Base-by-base conservation (phyloP, 176 grass and related monocot genomes). In the Oryza longistaminata region DNA sequence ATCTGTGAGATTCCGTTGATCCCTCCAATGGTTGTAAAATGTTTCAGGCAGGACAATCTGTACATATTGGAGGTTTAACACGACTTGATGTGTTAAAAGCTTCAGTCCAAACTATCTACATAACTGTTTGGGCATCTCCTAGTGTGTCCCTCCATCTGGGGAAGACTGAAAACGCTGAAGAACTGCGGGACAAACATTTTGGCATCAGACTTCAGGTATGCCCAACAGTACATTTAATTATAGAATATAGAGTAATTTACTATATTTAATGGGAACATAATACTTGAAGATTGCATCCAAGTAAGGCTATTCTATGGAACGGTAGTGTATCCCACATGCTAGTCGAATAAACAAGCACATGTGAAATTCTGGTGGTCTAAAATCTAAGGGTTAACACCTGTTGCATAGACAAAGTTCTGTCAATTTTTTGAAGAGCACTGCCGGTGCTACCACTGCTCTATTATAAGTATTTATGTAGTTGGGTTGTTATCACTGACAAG, bases 61-160 rank as follows among this genome's bases (percentile, higher is more conserved):
- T 93, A 48, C 93, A 95, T 85, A 85, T 98, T 52, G 96, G 96
- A 66, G 93, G 96, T 12, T 85, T 98, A 60, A 64, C 92, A 48
- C 92, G 96, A 55, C 74, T 98, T 65, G 93, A 98, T 77, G 70
- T 98, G 17, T 66, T 88, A 78, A 35, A 98, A 86, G 88, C 93
- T 33, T 93, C 91, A 83, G 91, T 86, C 0, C 88, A 95, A 65
- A 98, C 96, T 5, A 98, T 98, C 55, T 98, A 98, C 79, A 39
- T 95, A 60, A 92, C 96, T 75, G 85, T 98, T 77, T 98, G 91
- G 91, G 89, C 93, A 87, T 98, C 96, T 65, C 86, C 89, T 45
- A 90, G 69, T 90, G 70, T 93, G 22, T 91, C 96, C 40, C 87
- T 98, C 76, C 96, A 98, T 80, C 89, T 98, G 88, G 96, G 96